These are phyloP conservation scores for Dalechampia spathulata DNA, from an alignment of 441 rosid genomes.

Conservation along the genomic window DNA sequence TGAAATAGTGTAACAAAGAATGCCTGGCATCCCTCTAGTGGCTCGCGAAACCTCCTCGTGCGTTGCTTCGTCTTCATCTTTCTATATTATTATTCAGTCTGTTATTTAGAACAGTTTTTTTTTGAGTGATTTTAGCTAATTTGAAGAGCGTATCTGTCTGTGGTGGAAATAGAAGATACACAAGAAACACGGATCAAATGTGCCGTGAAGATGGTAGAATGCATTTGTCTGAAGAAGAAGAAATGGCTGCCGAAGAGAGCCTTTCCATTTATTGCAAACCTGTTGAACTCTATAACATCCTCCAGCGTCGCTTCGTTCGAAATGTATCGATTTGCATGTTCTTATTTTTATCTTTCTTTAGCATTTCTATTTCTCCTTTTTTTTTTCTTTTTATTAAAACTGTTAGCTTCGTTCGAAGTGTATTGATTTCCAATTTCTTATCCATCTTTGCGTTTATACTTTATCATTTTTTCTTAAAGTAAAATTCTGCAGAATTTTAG, in stretches of 20 bases:
- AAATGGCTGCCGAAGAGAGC: conserved; percentile 88
- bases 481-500: too few relatives aligned
- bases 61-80: conserved; percentile 6
- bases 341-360: neutral
- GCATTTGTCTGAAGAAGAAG: conserved; percentile 81
- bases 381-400: too few relatives aligned
- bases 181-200: conserved; percentile 88
- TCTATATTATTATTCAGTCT: too few relatives aligned
- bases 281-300: conserved; percentile 91
- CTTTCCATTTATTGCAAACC: conserved; percentile 83
- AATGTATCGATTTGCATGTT: conserved; percentile 30
- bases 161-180: conserved; percentile 33
- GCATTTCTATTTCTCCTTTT: neutral
- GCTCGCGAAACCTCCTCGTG: conserved; percentile 79
- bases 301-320: conserved; percentile 76
- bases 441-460: too few relatives aligned
- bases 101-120: neutral
- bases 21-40: conserved; percentile 92
- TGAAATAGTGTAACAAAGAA: conserved; percentile 35
- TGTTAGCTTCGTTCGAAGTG: too few relatives aligned
- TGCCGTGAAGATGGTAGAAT: conserved; percentile 72
- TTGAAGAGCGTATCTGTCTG: too few relatives aligned
- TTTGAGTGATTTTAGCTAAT: neutral
- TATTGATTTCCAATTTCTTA: too few relatives aligned
- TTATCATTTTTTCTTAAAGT: too few relatives aligned